Evolutionary conservation across 2,329 filamentous ascomycete genomes (phyloP).

Genomic region (Hymenoscyphus fructigenus): DNA sequence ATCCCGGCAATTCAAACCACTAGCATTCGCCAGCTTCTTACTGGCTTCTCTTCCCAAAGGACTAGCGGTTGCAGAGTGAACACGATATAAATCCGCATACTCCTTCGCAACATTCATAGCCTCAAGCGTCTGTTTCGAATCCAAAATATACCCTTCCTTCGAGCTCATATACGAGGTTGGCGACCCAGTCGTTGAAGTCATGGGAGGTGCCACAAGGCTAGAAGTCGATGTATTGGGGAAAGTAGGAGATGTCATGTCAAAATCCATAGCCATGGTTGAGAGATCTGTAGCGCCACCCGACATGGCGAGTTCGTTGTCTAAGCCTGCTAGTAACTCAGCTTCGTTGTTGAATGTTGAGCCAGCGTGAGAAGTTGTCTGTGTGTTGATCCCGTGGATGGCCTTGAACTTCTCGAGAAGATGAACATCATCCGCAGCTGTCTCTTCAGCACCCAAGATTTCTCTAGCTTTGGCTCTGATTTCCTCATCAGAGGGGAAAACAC

Average conservation of each 20-base stretch:
- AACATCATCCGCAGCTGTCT: slow-evolving; percentile 55
- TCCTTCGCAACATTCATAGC: slow-evolving; percentile 11
- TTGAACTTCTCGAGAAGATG: slow-evolving; percentile 53
- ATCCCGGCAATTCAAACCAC: not conserved
- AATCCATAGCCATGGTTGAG: slow-evolving; percentile 16
- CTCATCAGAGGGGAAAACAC: slow-evolving; percentile 49
- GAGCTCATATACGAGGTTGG: no score
- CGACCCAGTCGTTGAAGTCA: not conserved
- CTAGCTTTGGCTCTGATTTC: slow-evolving; percentile 48
- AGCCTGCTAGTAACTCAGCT: slow-evolving; percentile 24
- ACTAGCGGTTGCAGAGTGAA: slow-evolving; percentile 24
- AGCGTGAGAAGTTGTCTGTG: not conserved
- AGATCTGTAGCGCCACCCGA: not conserved
- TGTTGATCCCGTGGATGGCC: slow-evolving; percentile 21
- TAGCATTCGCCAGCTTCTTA: not conserved
- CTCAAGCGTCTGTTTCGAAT: not conserved
- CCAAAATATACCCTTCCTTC: not conserved
- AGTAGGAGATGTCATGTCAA: slow-evolving; percentile 8
- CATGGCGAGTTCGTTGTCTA: slow-evolving; percentile 22
- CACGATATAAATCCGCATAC: slow-evolving; percentile 24
- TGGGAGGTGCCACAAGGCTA: no score
- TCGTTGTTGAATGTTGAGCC: slow-evolving; percentile 15
- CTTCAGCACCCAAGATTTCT: slow-evolving; percentile 46
- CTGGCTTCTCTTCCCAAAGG: slow-evolving; percentile 22
- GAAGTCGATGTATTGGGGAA: not conserved